Evolutionary conservation across 192 early-diverging fungal genomes (phyloP).

Genomic region (Umbelopsis ramanniana): DNA sequence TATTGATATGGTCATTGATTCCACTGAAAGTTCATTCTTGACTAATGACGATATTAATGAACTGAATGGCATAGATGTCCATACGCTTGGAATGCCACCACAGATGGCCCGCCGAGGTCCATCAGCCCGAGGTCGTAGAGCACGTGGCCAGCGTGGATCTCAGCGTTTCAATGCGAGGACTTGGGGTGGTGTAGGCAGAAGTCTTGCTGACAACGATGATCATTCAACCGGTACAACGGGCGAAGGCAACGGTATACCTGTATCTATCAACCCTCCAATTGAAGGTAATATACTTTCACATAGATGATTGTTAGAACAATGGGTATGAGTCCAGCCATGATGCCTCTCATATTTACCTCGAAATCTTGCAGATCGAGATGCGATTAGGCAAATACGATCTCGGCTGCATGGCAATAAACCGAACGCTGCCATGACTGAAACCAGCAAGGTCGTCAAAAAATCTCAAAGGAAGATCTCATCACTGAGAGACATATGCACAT

Average conservation of each 20-base stretch:
- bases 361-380: neutral
- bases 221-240: neutral
- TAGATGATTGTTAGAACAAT: neutral
- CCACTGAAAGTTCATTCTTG: neutral
- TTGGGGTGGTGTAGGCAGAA: conserved; percentile 1
- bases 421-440: neutral
- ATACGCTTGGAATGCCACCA: neutral
- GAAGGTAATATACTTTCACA: neutral
- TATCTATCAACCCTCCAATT: neutral
- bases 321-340: neutral
- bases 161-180: neutral
- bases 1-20: neutral
- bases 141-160: neutral
- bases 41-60: neutral
- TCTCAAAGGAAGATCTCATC: conserved; percentile 23
- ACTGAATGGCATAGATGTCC: neutral
- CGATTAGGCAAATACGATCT: neutral
- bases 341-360: too few relatives aligned
- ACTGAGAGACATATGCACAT: conserved; percentile 43
- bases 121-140: neutral
- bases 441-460: neutral
- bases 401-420: neutral
- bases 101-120: neutral
- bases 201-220: neutral
- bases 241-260: too few relatives aligned